phyloP scores from a whole-genome alignment of 2,329 filamentous ascomycete genomes.

The Byssothecium circinans region DNA sequence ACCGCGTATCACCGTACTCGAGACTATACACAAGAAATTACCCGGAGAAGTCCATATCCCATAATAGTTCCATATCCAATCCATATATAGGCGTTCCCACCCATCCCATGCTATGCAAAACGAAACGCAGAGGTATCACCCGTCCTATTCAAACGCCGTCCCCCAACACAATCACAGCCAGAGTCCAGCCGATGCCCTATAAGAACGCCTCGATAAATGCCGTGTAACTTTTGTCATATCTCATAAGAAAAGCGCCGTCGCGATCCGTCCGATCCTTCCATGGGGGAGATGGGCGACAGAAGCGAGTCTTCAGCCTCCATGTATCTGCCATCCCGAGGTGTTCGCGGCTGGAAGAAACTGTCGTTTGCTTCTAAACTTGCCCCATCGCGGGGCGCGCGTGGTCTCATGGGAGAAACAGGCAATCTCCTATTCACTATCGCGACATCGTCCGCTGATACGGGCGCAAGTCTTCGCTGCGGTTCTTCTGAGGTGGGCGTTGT shows the following conservation, averaged over 20 bases:
- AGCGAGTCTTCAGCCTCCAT: constrained; percentile 32
- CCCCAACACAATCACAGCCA: not conserved
- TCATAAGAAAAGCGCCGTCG: constrained; percentile 45
- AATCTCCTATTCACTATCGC: constrained; percentile 31
- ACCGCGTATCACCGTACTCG: too few relatives aligned
- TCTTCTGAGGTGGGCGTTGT: constrained; percentile 23
- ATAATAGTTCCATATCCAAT: too few relatives aligned
- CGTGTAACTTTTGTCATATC: constrained; percentile 25
- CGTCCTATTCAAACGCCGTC: not conserved
- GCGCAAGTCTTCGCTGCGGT: constrained; percentile 23
- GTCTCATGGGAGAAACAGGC: constrained; percentile 35
- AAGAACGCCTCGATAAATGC: constrained; percentile 5
- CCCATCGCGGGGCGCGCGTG: constrained; percentile 34
- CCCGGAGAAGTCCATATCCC: too few relatives aligned
- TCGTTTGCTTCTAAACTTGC: constrained; percentile 35
- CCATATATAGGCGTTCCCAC: too few relatives aligned
- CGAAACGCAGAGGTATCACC: constrained; percentile 3
- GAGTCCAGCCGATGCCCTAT: too few relatives aligned
- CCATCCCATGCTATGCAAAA: not conserved
- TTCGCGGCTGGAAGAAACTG: constrained; percentile 32
- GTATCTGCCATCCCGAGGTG: constrained; percentile 22
- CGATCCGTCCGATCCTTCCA: constrained; percentile 32
- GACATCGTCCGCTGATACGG: constrained; percentile 30
- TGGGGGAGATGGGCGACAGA: constrained; percentile 39
- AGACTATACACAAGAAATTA: too few relatives aligned